A percentile compares a stretch with the other conserved stretches of the same genome.
These are phyloP conservation scores for Rhizopogon vulgaris DNA, from an alignment of 768 basidiomycete genomes.

Conservation along the genomic window DNA sequence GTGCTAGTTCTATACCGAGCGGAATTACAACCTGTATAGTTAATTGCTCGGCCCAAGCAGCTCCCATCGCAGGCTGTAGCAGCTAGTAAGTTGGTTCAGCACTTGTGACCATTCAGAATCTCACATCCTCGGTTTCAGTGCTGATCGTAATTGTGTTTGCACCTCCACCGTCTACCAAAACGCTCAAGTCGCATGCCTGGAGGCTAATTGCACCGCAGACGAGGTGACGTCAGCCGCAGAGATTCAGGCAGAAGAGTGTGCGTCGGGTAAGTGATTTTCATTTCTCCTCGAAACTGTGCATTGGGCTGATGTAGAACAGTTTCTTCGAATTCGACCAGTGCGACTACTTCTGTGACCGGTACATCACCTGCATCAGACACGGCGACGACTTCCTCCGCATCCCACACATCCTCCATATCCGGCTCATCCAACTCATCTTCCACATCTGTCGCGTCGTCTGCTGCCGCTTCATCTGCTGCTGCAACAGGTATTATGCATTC, in stretches of 20 bases:
- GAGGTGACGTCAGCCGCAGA: slow-evolving; percentile 25
- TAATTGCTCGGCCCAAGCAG: slow-evolving; percentile 2
- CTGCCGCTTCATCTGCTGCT: slow-evolving; percentile 4
- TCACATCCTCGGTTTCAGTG: slow-evolving; percentile 19
- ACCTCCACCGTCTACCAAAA: slow-evolving; percentile 30
- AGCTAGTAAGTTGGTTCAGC: slow-evolving; percentile 9
- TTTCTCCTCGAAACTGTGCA: not conserved
- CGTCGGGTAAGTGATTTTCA: slow-evolving; percentile 2
- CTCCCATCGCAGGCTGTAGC: not conserved
- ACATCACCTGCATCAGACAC: too few species aligned
- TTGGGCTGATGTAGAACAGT: slow-evolving; percentile 1
- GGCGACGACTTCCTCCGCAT: not conserved
- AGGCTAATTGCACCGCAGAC: slow-evolving; percentile 23
- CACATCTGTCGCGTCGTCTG: not conserved
- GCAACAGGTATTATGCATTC: slow-evolving; percentile 12
- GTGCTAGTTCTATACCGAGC: not conserved
- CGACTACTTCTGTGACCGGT: too few species aligned
- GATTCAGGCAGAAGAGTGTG: slow-evolving; percentile 30
- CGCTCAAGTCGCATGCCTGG: slow-evolving; percentile 27
- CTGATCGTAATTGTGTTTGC: slow-evolving; percentile 35
- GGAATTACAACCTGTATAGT: slow-evolving; percentile 8
- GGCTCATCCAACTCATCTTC: not conserved
- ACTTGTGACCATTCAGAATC: not conserved
- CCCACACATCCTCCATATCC: too few species aligned
- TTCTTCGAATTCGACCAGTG: not conserved